These are phyloP conservation scores for Barnettozyma sucrosica DNA, from an alignment of 805 yeast genomes.

Conservation along the genomic window DNA sequence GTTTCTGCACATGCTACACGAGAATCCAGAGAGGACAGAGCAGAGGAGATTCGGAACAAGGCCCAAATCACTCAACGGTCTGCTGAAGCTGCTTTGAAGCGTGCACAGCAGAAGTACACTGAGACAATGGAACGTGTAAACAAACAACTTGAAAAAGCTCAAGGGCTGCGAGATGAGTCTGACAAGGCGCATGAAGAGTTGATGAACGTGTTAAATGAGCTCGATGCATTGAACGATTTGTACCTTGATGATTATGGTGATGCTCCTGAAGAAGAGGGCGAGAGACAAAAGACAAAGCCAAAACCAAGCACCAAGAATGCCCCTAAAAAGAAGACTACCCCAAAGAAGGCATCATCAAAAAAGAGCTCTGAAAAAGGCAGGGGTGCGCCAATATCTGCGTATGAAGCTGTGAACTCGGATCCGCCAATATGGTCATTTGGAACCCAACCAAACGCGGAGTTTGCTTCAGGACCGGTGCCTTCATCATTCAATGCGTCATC, in stretches of 20 bases:
- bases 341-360: neutral
- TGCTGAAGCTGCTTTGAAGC: conserved; percentile 15
- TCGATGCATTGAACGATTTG: conserved; percentile 2
- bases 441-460: neutral
- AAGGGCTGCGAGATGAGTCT: neutral
- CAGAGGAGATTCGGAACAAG: neutral
- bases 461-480: neutral
- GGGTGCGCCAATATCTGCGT: neutral
- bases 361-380: neutral
- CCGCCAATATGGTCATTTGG: neutral
- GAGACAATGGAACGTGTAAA: conserved; percentile 7
- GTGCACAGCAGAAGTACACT: conserved; percentile 15
- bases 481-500: neutral
- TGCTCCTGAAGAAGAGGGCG: neutral
- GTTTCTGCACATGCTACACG: conserved; percentile 2
- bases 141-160: conserved; percentile 4
- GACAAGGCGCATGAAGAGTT: conserved; percentile 8
- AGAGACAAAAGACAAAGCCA: neutral
- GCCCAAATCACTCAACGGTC: conserved; percentile 11
- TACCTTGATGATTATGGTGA: conserved; percentile 6
- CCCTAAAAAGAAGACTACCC: neutral
- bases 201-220: conserved; percentile 4
- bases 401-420: neutral
- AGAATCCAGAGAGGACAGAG: conserved; percentile 7
- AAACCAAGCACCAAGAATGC: neutral